These are phyloP conservation scores for Xylariales sp. DNA, from an alignment of 2,329 filamentous ascomycete species.

Conservation along the genomic window DNA sequence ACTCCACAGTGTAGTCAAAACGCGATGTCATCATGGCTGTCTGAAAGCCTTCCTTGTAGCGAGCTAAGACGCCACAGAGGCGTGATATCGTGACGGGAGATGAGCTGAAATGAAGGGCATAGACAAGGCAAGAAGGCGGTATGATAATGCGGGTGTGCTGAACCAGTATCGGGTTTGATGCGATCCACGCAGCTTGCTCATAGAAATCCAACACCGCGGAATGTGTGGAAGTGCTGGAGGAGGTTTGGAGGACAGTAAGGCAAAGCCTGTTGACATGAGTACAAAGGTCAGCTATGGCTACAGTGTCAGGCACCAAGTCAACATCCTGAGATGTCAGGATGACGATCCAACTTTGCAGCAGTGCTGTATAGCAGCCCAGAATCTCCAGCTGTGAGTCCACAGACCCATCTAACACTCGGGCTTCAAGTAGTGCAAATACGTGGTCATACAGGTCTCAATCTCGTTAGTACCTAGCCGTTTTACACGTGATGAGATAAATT, in stretches of 20 bases:
- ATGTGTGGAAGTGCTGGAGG: constrained; percentile 36
- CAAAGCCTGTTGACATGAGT: constrained; percentile 50
- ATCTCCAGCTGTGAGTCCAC: constrained; percentile 52
- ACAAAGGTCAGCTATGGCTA: constrained; percentile 37
- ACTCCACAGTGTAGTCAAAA: constrained; percentile 47
- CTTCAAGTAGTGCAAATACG: constrained; percentile 49
- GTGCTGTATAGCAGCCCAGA: constrained; percentile 60
- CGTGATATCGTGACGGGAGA: constrained; percentile 62
- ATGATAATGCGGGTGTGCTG: constrained; percentile 60
- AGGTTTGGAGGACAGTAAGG: constrained; percentile 55
- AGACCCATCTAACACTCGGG: constrained; percentile 43
- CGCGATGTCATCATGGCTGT: constrained; percentile 25
- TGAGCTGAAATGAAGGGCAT: constrained; percentile 63
- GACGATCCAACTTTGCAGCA: constrained; percentile 59
- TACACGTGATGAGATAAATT: too few relatives aligned
- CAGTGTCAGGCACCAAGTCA: constrained; percentile 30
- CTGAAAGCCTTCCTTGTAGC: constrained; percentile 73
- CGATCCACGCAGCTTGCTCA: constrained; percentile 53
- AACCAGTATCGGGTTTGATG: constrained; percentile 46
- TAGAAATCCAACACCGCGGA: constrained; percentile 67
- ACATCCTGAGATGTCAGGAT: constrained; percentile 35
- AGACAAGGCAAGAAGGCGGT: constrained; percentile 63
- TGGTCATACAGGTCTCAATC: constrained; percentile 42
- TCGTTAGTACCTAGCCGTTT: neutral
- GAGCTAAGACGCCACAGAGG: constrained; percentile 63